These are phyloP conservation scores for Skeletonema costatum DNA, from an alignment of 108 stramenopile species.

Conservation along the genomic window DNA sequence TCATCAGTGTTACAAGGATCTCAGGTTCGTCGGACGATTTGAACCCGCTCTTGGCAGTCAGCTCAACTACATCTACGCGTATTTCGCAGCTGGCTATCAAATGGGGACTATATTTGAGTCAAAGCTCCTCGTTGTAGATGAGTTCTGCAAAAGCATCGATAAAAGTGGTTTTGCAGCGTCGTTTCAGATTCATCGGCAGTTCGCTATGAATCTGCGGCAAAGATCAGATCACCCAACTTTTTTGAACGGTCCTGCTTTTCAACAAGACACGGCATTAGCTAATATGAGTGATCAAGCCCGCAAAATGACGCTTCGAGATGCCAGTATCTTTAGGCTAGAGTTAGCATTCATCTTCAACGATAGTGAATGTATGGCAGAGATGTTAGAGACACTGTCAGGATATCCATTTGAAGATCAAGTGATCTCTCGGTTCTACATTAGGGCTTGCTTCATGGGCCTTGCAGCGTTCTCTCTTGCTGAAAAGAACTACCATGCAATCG, in stretches of 20 bases:
- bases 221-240: conserved; percentile 12
- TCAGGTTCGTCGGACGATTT: conserved; percentile 14
- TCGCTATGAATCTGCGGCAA: conserved; percentile 25
- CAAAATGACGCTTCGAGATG: conserved; percentile 39
- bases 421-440: conserved; percentile 12
- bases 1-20: conserved; percentile 12
- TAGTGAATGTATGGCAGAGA: conserved; percentile 18
- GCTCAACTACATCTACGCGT: conserved; percentile 8
- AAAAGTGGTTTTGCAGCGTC: conserved; percentile 15
- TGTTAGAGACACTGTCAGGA: conserved; percentile 22
- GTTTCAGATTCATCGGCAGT: conserved; percentile 30
- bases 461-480: conserved; percentile 5
- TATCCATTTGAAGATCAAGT: conserved; percentile 38
- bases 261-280: conserved; percentile 25
- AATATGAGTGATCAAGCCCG: conserved; percentile 18
- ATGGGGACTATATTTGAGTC: conserved; percentile 36
- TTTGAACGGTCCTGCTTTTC: conserved; percentile 14
- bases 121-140: conserved; percentile 27
- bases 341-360: conserved; percentile 44
- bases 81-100: conserved; percentile 18
- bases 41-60: conserved; percentile 24
- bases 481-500: background rate
- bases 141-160: conserved; percentile 9
- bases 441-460: conserved; percentile 32
- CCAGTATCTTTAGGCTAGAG: conserved; percentile 29